Base-by-base conservation (phyloP, 1,139 yeast species). In the Taphrina betulina region DNA sequence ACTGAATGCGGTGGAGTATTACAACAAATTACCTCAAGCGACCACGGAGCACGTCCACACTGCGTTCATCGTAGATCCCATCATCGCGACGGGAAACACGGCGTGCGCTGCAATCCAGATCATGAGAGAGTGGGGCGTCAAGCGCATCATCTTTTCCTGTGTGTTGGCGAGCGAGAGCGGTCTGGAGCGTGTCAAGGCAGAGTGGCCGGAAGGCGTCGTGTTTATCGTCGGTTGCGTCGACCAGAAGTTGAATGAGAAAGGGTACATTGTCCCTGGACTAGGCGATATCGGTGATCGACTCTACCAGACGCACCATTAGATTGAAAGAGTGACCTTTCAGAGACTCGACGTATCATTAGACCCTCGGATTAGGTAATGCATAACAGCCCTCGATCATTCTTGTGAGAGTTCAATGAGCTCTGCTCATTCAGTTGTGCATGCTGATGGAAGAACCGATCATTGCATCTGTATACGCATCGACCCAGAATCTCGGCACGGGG, bases 21-120 rank as follows among this genome's bases (percentile, higher is more conserved):
- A 69, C 63, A 69, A 69, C 62, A 68, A 68, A 59, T 65, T 69
- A 34, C 65, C 64, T 7, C 59, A 61, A 31, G 54, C 57, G 14
- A 35, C 42, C 16, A 60, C 56, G 40, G 67, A 65, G 24, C 54
- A 41, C 33, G 28, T 50, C 22, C 26, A 29, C 14, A 42, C 66
- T 16, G 72, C 70, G 5, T 62, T 68, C 60, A 66, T 69, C 10
- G 58, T 69, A 16, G 72, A 69, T 52, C 72, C 72, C 17, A 67
- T 69, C 20, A 65, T 69, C 53, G 72, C 72, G 7, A 69, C 72
- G 5, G 72, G 72, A 14, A 71, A 71, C 16, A 69, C 72, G 16
- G 71, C 71, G 16, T 62, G 62, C 23, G 72, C 72, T 4, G 72
- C 67, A 19, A 64, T 69, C 48, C 68, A 66, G 7, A 57, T 53